Conservation (phyloP, 2,329 filamentous ascomycete genomes). For the Ascochyta viciae-villosae region DNA sequence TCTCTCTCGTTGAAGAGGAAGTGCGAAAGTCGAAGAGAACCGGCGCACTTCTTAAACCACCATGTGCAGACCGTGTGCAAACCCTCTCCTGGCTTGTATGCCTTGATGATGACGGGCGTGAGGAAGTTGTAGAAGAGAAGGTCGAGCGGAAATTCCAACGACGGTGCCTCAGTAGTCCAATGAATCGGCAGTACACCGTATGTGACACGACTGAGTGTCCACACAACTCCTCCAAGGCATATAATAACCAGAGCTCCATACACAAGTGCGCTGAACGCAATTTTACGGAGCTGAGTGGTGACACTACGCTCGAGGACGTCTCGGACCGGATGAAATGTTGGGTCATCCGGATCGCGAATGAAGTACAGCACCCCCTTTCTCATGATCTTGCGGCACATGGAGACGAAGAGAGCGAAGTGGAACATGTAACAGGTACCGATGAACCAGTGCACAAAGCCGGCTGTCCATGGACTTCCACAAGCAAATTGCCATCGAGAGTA, state of each 20-base stretch:
- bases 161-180: slow-evolving; percentile 90
- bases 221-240: slow-evolving; percentile 93
- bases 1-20: slow-evolving; percentile 89
- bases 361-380: slow-evolving; percentile 95
- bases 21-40: slow-evolving; percentile 80
- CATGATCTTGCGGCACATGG: slow-evolving; percentile 99
- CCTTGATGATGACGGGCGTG: slow-evolving; percentile 84
- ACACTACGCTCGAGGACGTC: slow-evolving; percentile 95
- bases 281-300: slow-evolving; percentile 91
- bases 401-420: slow-evolving; percentile 97
- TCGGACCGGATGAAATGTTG: slow-evolving; percentile 95
- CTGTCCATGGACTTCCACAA: slow-evolving; percentile 80
- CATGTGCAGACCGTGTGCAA: slow-evolving; percentile 88
- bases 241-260: slow-evolving; percentile 93
- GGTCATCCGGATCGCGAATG: slow-evolving; percentile 96
- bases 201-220: slow-evolving; percentile 76
- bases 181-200: slow-evolving; percentile 83
- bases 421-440: slow-evolving; percentile 99
- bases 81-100: slow-evolving; percentile 84
- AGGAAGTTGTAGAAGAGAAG: slow-evolving; percentile 96
- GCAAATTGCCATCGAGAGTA: slow-evolving; percentile 81
- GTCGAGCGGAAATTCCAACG: slow-evolving; percentile 93
- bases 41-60: slow-evolving; percentile 93
- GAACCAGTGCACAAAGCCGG: slow-evolving; percentile 98
- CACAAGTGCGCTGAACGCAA: slow-evolving; percentile 92